These are phyloP conservation scores for Oemleria cerasiformis DNA, from an alignment of 306 rosid species.

Conservation along the genomic window DNA sequence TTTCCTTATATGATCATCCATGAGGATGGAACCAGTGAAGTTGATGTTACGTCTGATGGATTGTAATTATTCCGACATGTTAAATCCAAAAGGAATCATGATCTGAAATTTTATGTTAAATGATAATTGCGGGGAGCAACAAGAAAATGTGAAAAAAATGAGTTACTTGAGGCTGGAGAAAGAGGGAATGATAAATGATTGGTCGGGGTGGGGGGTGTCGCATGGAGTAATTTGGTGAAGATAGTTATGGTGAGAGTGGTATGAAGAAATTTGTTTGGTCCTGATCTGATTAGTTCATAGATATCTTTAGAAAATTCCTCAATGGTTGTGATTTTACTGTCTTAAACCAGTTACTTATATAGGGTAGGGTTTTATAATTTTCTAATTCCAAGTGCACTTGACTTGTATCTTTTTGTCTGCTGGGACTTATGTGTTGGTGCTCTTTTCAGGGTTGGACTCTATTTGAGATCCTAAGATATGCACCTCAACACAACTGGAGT, in stretches of 20 bases:
- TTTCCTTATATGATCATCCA: background rate
- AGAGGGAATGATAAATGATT: background rate
- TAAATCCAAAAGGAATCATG: background rate
- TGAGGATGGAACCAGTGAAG: background rate
- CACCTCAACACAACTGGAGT: slow-evolving; percentile 90
- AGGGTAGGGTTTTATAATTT: background rate
- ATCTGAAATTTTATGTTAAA: background rate
- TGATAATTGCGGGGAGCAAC: background rate
- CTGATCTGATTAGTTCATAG: background rate
- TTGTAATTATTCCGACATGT: slow-evolving; percentile 1
- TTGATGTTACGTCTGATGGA: background rate
- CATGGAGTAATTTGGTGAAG: slow-evolving; percentile 2
- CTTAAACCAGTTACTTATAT: background rate
- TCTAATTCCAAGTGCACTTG: background rate
- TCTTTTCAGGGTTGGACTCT: slow-evolving; percentile 82
- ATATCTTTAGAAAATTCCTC: background rate
- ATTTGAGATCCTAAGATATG: slow-evolving; percentile 84
- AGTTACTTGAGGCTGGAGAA: background rate
- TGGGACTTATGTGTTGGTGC: slow-evolving; percentile 3
- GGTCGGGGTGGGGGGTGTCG: background rate
- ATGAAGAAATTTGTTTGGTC: background rate
- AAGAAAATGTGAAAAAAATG: background rate
- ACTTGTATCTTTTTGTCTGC: slow-evolving; percentile 3
- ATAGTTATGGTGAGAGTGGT: background rate
- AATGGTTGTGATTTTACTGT: background rate